Base-by-base conservation (phyloP, 2,329 filamentous ascomycete genomes). In the Aspergillus awamori region DNA sequence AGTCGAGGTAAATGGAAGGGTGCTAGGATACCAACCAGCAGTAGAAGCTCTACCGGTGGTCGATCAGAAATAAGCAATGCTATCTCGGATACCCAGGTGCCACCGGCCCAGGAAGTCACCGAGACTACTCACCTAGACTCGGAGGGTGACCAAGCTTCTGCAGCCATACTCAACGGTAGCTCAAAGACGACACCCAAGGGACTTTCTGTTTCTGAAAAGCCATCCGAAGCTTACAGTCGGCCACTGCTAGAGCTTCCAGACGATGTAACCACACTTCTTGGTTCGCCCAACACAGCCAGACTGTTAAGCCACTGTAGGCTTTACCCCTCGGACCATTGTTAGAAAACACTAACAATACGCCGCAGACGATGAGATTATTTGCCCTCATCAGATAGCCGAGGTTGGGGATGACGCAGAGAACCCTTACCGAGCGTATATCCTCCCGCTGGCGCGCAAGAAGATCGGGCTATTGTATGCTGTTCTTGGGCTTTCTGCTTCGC, bases 1-100 rank as follows among this genome's bases (percentile, higher is more conserved):
- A 73, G 66, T 56, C 68, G 71, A 8, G 72, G 72, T 4, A 73
- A 70, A 48, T 74, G 71, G 72, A 74, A 72, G 48, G 66, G 67
- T 43, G 66, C 63, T 17, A 63, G 65, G 20, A 59, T 65, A 20
- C 72, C 71, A 8, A 59, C 60, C 20, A 54, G 47, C 10, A 51
- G 36, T 26, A 53, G 62, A 39, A 33, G 15, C 6, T n/a, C 47
- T 24, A 24, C 17, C 20, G 33, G 26, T 49, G 30, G 13, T 17
- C 49, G 36, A 38, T 38, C 33, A 22, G 48, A 3, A 36, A 22
- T 39, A 36, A 43, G 36, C 45, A 8, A 38, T 51, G 24, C n/a
- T 30, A 7, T 26, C n/a, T 30, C 28, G 26, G 47, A 33, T 26
- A 30, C n/a, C 26, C n/a, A 8, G 5, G 15, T 11, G 30, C 11